These are phyloP conservation scores for Lachancea nothofagi DNA, from an alignment of 805 yeast species.

Conservation along the genomic window DNA sequence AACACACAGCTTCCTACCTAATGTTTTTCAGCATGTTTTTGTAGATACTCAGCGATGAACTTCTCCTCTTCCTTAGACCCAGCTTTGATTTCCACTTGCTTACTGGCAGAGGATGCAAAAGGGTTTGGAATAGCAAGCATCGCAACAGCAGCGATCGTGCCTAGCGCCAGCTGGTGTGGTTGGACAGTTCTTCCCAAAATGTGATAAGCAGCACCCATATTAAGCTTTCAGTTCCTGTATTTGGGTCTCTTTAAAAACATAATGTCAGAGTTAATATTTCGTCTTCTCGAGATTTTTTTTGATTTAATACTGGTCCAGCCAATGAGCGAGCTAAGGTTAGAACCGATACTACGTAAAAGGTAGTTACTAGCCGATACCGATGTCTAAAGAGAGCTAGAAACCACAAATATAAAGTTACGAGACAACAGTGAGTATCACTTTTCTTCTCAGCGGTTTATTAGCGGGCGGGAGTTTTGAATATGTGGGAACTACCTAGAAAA, in stretches of 20 bases:
- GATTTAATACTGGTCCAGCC: too few species aligned
- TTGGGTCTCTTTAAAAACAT: not conserved
- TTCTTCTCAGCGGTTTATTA: not conserved
- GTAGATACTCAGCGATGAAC: slow-evolving; percentile 69
- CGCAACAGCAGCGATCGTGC: slow-evolving; percentile 67
- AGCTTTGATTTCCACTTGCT: slow-evolving; percentile 67
- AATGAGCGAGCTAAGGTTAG: too few species aligned
- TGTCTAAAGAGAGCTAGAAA: too few species aligned
- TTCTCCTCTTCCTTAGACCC: slow-evolving; percentile 83
- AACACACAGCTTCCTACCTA: slow-evolving; percentile 11
- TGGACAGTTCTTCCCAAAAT: slow-evolving; percentile 76
- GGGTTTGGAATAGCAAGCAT: slow-evolving; percentile 67
- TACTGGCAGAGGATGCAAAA: slow-evolving; percentile 49
- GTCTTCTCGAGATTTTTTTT: slow-evolving; percentile 1
- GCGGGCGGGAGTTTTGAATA: too few species aligned
- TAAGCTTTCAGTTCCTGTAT: not conserved
- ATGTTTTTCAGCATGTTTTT: slow-evolving; percentile 35
- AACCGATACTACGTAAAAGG: too few species aligned
- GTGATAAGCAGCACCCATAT: slow-evolving; percentile 75
- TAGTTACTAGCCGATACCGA: too few species aligned
- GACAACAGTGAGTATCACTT: too few species aligned
- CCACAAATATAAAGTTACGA: too few species aligned
- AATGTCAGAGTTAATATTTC: not conserved
- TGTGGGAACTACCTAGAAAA: too few species aligned
- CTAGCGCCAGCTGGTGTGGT: slow-evolving; percentile 48